Evolutionary conservation across 2,329 filamentous ascomycete species (phyloP).

Genomic region (Cercospora brassicicola): DNA sequence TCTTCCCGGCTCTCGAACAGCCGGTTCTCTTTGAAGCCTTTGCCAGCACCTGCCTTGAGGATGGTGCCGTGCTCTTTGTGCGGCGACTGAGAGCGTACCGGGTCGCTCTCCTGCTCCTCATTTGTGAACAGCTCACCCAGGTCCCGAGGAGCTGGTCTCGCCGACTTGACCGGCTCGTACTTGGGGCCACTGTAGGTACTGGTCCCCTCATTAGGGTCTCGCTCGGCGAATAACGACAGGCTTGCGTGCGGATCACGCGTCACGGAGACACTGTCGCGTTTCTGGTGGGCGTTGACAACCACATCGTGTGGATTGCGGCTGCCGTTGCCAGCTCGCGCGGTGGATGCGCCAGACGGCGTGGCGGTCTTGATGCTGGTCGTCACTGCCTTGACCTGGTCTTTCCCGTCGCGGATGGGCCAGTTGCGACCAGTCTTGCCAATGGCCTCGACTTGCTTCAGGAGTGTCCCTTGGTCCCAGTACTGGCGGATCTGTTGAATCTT

Average conservation of each 20-base stretch:
- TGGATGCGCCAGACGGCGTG: slow-evolving; percentile 29
- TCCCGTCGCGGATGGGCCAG: slow-evolving; percentile 90
- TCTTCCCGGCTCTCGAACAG: slow-evolving; percentile 58
- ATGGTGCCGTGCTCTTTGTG: slow-evolving; percentile 41
- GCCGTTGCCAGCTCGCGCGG: slow-evolving; percentile 15
- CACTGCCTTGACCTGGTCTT: slow-evolving; percentile 73
- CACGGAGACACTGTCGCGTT: slow-evolving; percentile 37
- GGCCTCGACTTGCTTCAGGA: slow-evolving; percentile 89
- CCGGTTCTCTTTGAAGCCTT: slow-evolving; percentile 55
- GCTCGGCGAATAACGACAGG: slow-evolving; percentile 71
- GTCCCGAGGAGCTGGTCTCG: slow-evolving; percentile 68
- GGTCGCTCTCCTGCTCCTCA: slow-evolving; percentile 44
- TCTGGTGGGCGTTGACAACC: slow-evolving; percentile 32
- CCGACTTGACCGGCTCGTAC: slow-evolving; percentile 64
- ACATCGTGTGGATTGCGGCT: slow-evolving; percentile 29
- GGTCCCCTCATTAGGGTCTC: slow-evolving; percentile 60
- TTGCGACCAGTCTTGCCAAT: slow-evolving; percentile 88
- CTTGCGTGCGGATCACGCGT: slow-evolving; percentile 60
- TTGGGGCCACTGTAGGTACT: slow-evolving; percentile 50
- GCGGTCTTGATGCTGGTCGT: slow-evolving; percentile 36
- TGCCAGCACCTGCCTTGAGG: slow-evolving; percentile 52
- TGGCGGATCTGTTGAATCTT: slow-evolving; percentile 86
- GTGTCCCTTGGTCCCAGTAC: slow-evolving; percentile 91
- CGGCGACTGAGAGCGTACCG: slow-evolving; percentile 36
- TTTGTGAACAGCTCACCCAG: slow-evolving; percentile 68